Evolutionary conservation across 1,284 basidiomycete species (phyloP).

Genomic region (Ustilago trichophora): DNA sequence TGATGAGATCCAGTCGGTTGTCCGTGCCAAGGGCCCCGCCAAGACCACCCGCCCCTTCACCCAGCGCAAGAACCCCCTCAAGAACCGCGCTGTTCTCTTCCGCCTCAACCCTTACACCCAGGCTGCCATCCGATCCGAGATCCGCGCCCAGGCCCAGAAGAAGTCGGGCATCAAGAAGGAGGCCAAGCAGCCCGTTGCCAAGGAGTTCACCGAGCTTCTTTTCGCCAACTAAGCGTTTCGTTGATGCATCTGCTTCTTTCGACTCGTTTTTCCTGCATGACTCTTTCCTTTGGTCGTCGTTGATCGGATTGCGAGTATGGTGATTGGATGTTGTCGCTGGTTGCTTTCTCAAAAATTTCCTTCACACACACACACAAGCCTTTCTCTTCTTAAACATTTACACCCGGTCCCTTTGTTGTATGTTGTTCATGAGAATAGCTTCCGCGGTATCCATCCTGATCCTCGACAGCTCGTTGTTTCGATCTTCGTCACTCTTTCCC

Average conservation of each 20-base stretch:
- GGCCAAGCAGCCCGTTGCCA: conserved; percentile 73
- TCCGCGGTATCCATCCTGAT: not conserved
- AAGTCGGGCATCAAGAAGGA: conserved; percentile 60
- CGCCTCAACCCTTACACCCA: conserved; percentile 98
- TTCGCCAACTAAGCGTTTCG: conserved; percentile 45
- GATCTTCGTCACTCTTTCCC: conserved; percentile 19
- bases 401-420: conserved; percentile 41
- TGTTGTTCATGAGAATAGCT: conserved; percentile 8
- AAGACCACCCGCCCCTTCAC: conserved; percentile 92
- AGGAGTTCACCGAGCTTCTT: conserved; percentile 85
- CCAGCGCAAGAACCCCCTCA: conserved; percentile 95
- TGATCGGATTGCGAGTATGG: conserved; percentile 12
- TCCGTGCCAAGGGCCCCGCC: conserved; percentile 84
- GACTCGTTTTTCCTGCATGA: conserved; percentile 14
- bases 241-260: not conserved
- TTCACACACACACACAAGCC: conserved; percentile 2
- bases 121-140: conserved; percentile 61
- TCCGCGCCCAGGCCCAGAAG: conserved; percentile 60
- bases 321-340: not conserved
- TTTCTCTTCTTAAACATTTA: conserved; percentile 3
- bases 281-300: conserved; percentile 5
- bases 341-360: not conserved
- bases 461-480: not conserved
- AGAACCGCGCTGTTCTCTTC: conserved; percentile 96
- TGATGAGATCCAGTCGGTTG: conserved; percentile 74